Evolutionary conservation across 495 filamentous ascomycete species (phyloP).

Genomic region (Oleoguttula mirabilis): DNA sequence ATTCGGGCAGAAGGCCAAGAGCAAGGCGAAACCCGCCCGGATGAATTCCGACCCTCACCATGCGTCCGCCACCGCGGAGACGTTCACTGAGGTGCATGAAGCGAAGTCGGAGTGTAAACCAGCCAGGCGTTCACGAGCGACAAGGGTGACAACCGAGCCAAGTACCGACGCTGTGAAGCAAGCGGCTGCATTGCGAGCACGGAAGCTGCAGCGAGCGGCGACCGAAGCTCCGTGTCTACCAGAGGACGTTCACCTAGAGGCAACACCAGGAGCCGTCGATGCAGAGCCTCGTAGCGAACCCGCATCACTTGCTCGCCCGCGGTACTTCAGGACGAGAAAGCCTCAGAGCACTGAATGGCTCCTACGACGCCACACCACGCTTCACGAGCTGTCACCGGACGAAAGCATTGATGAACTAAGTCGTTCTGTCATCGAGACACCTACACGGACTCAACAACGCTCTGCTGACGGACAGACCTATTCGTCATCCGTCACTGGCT

Average conservation of each 20-base stretch:
- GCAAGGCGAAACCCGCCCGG: too few species aligned
- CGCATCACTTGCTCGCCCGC: neutral
- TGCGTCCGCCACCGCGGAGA: neutral
- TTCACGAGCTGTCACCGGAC: constrained; percentile 2
- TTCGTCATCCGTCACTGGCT: neutral
- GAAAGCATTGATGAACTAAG: constrained; percentile 7
- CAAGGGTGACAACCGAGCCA: constrained; percentile 1
- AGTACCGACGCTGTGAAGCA: constrained; percentile 12
- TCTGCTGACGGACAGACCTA: neutral
- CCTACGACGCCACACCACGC: constrained; percentile 1
- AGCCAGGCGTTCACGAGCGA: neutral
- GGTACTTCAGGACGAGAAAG: neutral
- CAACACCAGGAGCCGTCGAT: neutral
- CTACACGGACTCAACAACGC: neutral
- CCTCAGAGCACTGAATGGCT: constrained; percentile 3
- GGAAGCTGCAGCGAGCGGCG: constrained; percentile 1
- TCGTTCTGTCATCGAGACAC: neutral
- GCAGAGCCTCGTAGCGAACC: constrained; percentile 1
- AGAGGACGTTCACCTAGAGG: neutral
- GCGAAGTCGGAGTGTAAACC: constrained; percentile 7
- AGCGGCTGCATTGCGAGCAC: constrained; percentile 11
- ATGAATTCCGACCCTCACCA: neutral
- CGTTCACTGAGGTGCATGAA: constrained; percentile 2
- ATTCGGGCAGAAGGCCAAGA: neutral
- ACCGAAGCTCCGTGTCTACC: neutral